Conservation (phyloP, 768 basidiomycete species). For the Suillus plorans region DNA sequence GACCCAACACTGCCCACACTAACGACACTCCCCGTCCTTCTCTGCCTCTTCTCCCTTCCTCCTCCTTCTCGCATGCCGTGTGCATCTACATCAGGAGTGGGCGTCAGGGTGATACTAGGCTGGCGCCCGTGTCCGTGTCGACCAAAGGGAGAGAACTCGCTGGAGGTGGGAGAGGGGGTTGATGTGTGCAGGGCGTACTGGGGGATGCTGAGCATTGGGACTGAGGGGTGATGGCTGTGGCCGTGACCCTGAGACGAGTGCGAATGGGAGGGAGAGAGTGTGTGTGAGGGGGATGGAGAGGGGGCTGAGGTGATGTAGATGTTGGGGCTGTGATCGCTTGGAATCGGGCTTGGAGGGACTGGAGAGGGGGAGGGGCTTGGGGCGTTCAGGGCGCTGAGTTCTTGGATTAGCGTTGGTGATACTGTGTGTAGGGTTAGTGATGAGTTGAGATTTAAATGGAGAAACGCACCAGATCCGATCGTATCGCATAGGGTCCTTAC, state of each 20-base stretch:
- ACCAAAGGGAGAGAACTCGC: conserved; percentile 20
- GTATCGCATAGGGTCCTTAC: conserved; percentile 65
- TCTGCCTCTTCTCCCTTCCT: conserved; percentile 25
- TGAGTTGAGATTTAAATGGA: neutral
- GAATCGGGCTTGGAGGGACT: conserved; percentile 11
- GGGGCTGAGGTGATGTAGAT: conserved; percentile 72
- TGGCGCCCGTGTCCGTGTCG: conserved; percentile 29
- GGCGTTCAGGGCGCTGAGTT: conserved; percentile 26
- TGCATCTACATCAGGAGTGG: conserved; percentile 25
- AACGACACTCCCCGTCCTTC: conserved; percentile 15
- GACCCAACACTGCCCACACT: neutral
- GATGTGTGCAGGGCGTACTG: conserved; percentile 27
- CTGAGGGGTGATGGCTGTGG: conserved; percentile 19
- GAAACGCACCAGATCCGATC: conserved; percentile 50
- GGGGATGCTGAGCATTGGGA: conserved; percentile 29
- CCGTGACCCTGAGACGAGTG: conserved; percentile 7
- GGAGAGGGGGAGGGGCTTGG: conserved; percentile 31
- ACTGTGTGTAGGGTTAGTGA: conserved; percentile 11
- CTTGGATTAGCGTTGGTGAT: conserved; percentile 21
- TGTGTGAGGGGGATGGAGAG: conserved; percentile 25
- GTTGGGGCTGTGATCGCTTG: conserved; percentile 48
- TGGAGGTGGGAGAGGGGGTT: conserved; percentile 27
- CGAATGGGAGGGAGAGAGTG: conserved; percentile 13
- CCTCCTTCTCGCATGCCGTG: conserved; percentile 12
- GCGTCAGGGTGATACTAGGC: conserved; percentile 25